Evolutionary conservation across 139 green algal species (phyloP).

Genomic region (Closterium sp.): DNA sequence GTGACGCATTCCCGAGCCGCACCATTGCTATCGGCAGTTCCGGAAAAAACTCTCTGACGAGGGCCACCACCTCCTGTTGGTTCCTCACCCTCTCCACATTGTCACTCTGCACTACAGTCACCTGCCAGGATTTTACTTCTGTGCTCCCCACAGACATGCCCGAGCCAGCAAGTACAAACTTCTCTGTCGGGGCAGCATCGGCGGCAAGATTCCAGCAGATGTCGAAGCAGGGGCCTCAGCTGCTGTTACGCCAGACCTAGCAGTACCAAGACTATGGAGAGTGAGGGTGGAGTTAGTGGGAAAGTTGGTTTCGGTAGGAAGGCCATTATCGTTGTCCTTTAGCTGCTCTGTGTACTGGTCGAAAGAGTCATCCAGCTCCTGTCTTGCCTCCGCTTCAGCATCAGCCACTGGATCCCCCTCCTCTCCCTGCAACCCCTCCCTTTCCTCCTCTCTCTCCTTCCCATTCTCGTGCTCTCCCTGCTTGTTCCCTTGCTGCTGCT

Average conservation of each 20-base stretch:
- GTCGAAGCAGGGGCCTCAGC: neutral
- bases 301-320: neutral
- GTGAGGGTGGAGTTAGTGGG: neutral
- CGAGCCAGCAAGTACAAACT: neutral
- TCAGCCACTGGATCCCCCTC: neutral
- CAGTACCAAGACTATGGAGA: neutral
- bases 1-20: neutral
- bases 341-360: neutral
- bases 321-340: too few relatives aligned
- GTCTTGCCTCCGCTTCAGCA: neutral
- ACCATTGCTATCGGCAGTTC: neutral
- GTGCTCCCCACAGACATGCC: neutral
- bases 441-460: too few relatives aligned
- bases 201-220: neutral
- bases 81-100: neutral
- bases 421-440: too few relatives aligned
- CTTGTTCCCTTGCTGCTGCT: neutral
- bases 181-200: neutral
- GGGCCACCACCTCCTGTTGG: neutral
- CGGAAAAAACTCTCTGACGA: conserved; percentile 6
- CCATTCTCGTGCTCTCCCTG: neutral
- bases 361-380: neutral
- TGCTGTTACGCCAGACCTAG: neutral
- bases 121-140: neutral
- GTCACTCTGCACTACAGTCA: conserved; percentile 12